A percentile compares a stretch with the other conserved stretches of the same genome.
Evolutionary conservation across 192 early-diverging fungal genomes (phyloP).

Genomic region (Podila verticillata): DNA sequence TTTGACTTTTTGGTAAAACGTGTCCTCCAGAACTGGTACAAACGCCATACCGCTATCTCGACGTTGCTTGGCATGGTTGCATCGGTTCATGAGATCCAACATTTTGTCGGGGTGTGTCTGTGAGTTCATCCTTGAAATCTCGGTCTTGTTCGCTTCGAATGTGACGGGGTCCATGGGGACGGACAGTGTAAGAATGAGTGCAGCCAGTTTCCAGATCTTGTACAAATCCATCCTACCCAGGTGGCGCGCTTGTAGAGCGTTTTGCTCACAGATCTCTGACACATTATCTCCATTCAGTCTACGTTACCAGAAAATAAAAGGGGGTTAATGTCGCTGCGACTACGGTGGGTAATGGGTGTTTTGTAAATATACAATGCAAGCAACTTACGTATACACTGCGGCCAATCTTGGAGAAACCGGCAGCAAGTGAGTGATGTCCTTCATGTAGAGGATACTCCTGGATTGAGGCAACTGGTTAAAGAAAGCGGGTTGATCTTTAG

Average conservation of each 20-base stretch:
- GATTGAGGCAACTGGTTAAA: constrained; percentile 42
- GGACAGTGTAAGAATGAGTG: constrained; percentile 60
- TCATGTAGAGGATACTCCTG: constrained; percentile 55
- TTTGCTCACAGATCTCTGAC: constrained; percentile 67
- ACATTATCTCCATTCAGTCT: constrained; percentile 70
- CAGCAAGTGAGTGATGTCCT: constrained; percentile 65
- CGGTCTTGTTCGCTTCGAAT: constrained; percentile 40
- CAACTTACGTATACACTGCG: constrained; percentile 65
- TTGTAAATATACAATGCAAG: constrained; percentile 2
- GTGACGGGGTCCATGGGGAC: constrained; percentile 56
- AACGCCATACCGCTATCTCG: constrained; percentile 53
- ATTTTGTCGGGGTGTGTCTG: constrained; percentile 37
- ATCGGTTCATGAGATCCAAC: constrained; percentile 34
- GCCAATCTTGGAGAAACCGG: constrained; percentile 70
- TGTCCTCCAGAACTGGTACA: constrained; percentile 42
- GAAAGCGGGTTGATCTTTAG: constrained; percentile 38
- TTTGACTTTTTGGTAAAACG: constrained; percentile 54
- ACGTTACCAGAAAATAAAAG: not conserved
- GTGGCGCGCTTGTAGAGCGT: constrained; percentile 61
- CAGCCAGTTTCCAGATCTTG: constrained; percentile 75
- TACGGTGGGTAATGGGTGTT: no score
- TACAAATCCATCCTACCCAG: constrained; percentile 64
- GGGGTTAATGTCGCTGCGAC: not conserved
- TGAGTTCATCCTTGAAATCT: constrained; percentile 46
- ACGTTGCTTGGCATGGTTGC: constrained; percentile 46